phyloP scores from a whole-genome alignment of 345 rosid genomes.

The Gossypium rotundifolium region DNA sequence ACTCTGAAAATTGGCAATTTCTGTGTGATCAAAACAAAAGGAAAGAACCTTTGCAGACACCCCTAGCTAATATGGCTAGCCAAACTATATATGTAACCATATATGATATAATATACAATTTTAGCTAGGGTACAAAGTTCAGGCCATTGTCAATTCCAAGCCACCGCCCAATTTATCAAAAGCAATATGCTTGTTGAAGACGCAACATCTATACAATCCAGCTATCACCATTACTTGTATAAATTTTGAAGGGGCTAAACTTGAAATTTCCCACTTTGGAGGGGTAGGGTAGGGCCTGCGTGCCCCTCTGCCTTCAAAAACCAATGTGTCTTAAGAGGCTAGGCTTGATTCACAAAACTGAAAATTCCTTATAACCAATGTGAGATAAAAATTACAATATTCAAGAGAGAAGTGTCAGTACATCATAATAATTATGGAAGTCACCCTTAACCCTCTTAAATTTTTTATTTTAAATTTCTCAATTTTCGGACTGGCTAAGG shows the following conservation, averaged over 20 bases:
- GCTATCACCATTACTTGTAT: constrained; percentile 16
- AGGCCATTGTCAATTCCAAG: constrained; percentile 27
- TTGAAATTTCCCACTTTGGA: too few relatives aligned
- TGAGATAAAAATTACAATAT: too few relatives aligned
- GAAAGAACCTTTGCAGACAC: constrained; percentile 27
- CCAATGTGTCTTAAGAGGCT: too few relatives aligned
- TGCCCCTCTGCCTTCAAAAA: too few relatives aligned
- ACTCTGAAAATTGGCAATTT: constrained; percentile 20
- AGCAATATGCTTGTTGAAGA: constrained; percentile 27
- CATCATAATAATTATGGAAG: too few relatives aligned
- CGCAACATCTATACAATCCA: constrained; percentile 24
- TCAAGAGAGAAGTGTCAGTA: too few relatives aligned
- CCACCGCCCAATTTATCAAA: not conserved
- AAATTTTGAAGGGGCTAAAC: constrained; percentile 5
- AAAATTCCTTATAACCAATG: too few relatives aligned
- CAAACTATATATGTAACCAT: not conserved
- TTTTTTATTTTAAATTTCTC: not conserved
- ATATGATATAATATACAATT: too few relatives aligned
- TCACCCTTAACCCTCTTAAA: too few relatives aligned
- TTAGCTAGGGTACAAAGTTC: constrained; percentile 4
- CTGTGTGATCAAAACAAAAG: constrained; percentile 22
- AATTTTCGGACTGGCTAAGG: constrained; percentile 17
- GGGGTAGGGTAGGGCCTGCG: too few relatives aligned
- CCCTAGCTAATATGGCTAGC: constrained; percentile 1
- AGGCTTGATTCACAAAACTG: too few relatives aligned